Percentiles rank a stretch among this genome's conserved stretches.
phyloP scores from a whole-genome alignment of 2,329 filamentous ascomycete genomes.

The Pseudogymnoascus sp. region DNA sequence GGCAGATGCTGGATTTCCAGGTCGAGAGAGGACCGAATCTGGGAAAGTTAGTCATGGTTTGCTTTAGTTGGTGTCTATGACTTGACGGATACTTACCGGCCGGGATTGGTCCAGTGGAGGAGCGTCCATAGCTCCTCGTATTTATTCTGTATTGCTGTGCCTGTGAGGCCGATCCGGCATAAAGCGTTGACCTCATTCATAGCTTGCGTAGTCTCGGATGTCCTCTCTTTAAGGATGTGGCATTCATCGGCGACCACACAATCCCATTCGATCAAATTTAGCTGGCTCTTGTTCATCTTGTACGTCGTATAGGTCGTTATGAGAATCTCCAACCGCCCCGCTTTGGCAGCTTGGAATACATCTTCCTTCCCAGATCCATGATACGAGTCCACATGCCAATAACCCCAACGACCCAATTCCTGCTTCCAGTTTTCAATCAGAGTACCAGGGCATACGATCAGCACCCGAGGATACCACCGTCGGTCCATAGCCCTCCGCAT shows the following conservation, averaged over 20 bases:
- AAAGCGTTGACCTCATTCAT: constrained; percentile 88
- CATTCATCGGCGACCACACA: constrained; percentile 92
- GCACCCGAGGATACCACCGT: constrained; percentile 72
- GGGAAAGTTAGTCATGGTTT: not conserved
- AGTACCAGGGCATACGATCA: constrained; percentile 84
- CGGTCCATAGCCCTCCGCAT: constrained; percentile 51
- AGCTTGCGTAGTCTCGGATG: constrained; percentile 69
- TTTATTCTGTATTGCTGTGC: constrained; percentile 94
- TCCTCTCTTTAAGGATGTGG: constrained; percentile 75
- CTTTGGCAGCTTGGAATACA: constrained; percentile 62
- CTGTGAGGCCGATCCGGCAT: constrained; percentile 86
- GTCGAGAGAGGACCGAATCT: constrained; percentile 56
- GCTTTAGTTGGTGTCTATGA: constrained; percentile 40
- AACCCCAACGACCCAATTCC: constrained; percentile 85
- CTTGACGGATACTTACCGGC: constrained; percentile 32
- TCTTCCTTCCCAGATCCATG: constrained; percentile 61
- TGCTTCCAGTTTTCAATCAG: constrained; percentile 87
- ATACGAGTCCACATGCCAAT: constrained; percentile 82
- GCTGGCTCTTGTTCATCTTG: constrained; percentile 59
- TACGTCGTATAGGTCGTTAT: constrained; percentile 94
- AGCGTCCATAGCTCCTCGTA: constrained; percentile 97
- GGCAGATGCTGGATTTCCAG: constrained; percentile 72
- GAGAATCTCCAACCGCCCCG: constrained; percentile 78
- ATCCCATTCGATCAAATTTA: constrained; percentile 89
- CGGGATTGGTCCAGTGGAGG: constrained; percentile 92